Percentiles rank a stretch among this genome's conserved stretches.
Evolutionary conservation across 768 basidiomycete species (phyloP).

Genomic region (Collybiopsis luxurians): DNA sequence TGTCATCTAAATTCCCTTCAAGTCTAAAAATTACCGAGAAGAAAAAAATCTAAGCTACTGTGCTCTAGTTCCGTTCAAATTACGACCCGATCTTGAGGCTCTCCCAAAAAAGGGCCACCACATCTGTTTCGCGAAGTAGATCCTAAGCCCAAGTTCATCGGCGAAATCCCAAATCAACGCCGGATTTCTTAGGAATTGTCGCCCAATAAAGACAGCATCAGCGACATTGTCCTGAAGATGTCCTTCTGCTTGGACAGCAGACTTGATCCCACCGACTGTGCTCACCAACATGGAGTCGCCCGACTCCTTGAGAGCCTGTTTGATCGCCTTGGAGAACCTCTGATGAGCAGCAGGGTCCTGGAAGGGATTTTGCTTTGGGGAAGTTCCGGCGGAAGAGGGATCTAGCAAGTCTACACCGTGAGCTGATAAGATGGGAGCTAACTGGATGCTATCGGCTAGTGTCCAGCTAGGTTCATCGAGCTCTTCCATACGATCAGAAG

Average conservation of each 20-base stretch:
- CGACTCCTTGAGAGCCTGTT: conserved; percentile 13
- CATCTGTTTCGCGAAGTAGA: conserved; percentile 52
- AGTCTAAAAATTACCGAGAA: too few relatives aligned
- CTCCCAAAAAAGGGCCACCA: conserved; percentile 51
- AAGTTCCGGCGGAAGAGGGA: conserved; percentile 63
- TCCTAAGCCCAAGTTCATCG: conserved; percentile 50
- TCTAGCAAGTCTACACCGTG: conserved; percentile 78
- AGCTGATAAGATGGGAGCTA: conserved; percentile 59
- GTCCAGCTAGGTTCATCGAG: conserved; percentile 67
- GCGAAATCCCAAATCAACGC: conserved; percentile 50
- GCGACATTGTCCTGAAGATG: conserved; percentile 56
- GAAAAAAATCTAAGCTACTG: too few relatives aligned
- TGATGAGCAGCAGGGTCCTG: conserved; percentile 45
- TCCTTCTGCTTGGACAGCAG: conserved; percentile 51
- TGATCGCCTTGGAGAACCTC: conserved; percentile 51
- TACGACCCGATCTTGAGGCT: too few relatives aligned
- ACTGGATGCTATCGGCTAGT: conserved; percentile 59
- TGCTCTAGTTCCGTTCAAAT: too few relatives aligned
- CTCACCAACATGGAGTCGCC: neutral
- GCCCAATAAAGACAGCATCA: conserved; percentile 54
- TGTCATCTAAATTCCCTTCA: too few relatives aligned
- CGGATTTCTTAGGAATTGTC: conserved; percentile 62
- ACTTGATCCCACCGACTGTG: conserved; percentile 53
- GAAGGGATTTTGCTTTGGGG: conserved; percentile 37
- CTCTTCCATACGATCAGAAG: conserved; percentile 71